Conservation (phyloP, 1,284 basidiomycete species). For the Marasmius oreades region DNA sequence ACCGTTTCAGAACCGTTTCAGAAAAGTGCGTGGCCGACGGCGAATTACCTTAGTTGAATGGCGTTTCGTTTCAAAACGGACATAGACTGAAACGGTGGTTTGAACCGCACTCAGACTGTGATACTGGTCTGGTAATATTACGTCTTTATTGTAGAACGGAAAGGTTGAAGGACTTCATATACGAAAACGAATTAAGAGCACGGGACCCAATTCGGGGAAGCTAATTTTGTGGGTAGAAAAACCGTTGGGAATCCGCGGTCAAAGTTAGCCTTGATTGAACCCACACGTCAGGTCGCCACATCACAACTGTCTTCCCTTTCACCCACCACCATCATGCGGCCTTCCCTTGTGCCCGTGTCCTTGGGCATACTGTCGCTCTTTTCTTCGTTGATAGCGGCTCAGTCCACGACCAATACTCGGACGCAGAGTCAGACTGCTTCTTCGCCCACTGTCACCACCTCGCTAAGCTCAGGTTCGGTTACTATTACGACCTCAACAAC, state of each 20-base stretch:
- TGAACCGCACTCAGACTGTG: too few relatives aligned
- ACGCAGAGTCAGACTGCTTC: conserved; percentile 1
- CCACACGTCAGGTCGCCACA: neutral
- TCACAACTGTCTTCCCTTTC: conserved; percentile 12
- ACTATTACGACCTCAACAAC: conserved; percentile 46
- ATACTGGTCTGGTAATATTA: too few relatives aligned
- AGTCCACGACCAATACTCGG: conserved; percentile 17
- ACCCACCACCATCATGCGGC: conserved; percentile 20
- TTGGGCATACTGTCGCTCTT: conserved; percentile 13
- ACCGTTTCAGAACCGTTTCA: too few relatives aligned
- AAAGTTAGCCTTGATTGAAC: neutral
- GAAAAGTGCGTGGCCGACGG: too few relatives aligned
- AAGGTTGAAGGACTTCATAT: too few relatives aligned
- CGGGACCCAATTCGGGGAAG: too few relatives aligned
- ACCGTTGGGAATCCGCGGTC: neutral
- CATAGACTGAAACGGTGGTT: too few relatives aligned
- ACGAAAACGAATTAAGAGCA: too few relatives aligned
- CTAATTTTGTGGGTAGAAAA: neutral
- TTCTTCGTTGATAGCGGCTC: conserved; percentile 15
- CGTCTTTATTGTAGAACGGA: too few relatives aligned
- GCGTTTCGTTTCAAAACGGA: too few relatives aligned
- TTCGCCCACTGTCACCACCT: conserved; percentile 34
- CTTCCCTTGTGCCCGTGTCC: conserved; percentile 5
- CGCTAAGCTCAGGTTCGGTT: conserved; percentile 44
- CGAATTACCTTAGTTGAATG: too few relatives aligned